Base-by-base conservation (phyloP, 805 yeast genomes). In the Clavispora asparagi region DNA sequence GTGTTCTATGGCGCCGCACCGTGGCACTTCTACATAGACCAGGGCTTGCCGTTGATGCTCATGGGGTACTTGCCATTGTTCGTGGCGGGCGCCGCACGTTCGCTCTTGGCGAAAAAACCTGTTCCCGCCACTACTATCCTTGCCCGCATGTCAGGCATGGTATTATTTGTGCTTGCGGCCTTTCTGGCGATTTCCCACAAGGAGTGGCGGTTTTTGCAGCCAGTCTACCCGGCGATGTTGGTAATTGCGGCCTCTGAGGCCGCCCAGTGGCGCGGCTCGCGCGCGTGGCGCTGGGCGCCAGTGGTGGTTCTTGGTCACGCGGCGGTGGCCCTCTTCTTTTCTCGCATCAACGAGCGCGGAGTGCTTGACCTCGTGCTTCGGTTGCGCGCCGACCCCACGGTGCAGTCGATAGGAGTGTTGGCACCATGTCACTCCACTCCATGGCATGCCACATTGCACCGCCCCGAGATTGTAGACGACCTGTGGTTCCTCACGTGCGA, bases 371-470 rank as follows among this genome's bases (percentile, higher is more conserved):
- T 90, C 0, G 73, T 85, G 11, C 64, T 77, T 12, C 73, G 70
- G 41, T 57, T 91, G 19, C 73, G 82, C 36, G 1, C n/a, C 27
- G 49, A 57, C 6, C 61, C 70, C 4, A 55, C 60, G 4, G 73
- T 79, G 9, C 50, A 64, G 8, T 74, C 85, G 1, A 66, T 91
- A 27, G 96, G 97, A 0, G 87, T 94, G 55, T 63, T 94, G 13
- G 89, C 91, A 60, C 99, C 99, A 0, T 94, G 99, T 58, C 99
- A 94, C 63, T 91, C 98, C 0, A 92, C 97, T 0, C 99, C 99
- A 2, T 87, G 94, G 82, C 96, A 89, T 59, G 79, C 94, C 25
- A 82, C 85, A 60, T 65, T 94, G 36, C 96, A 91, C 58, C 67
- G 86, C 19, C 62, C 69, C 9, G 75, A 71, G 26, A 61, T 68